Base-by-base conservation (phyloP, 441 rosid species). In the Raphanus hybrid region DNA sequence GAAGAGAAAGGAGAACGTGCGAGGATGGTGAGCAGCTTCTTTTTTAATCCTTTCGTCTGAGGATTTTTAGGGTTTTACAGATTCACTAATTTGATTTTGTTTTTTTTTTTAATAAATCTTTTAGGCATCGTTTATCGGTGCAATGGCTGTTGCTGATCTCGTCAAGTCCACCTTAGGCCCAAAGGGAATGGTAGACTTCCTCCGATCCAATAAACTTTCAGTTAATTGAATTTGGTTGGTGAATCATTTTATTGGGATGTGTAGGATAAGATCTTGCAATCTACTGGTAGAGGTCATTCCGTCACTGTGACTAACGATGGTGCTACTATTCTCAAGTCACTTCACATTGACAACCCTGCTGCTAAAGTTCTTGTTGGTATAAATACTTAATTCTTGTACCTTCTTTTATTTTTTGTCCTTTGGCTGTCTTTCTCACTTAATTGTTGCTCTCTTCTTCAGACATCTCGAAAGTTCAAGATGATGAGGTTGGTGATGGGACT, bases 401-500 rank as follows among this genome's bases (percentile, higher is more conserved):
- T 6, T 64, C 74, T 12, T 69, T 26, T 7, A 9, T 8, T 64
- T n/a, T 34, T 6, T 43, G 34, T 35, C 18, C 0, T 18, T 43
- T 48, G 66, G 66, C 26, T 16, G 48, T 55, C n/a, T 55, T 45
- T 77, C 23, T 70, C 12, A 64, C 10, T 61, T 32, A 54, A 1
- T 48, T 88, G 87, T 76, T 16, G 6, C 4, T 29, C n/a, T n/a
- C n/a, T 61, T 67, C 69, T 65, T 68, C 70, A 93, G 99, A 96
- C 78, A 96, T 96, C 75, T 96, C 99, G n/a, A 96, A 96, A 92
- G 99, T 92, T 70, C 99, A 96, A 85, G 99, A 96, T 84, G 99
- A 96, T 81, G 99, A 96, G 87, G 99, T 96, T 64, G 99, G 99
- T 76, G 99, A 96, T 77, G 99, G 99, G 52, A 96, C 99, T 74